phyloP scores from a whole-genome alignment of 805 yeast genomes.

The Maudiozyma saulgeensis region DNA sequence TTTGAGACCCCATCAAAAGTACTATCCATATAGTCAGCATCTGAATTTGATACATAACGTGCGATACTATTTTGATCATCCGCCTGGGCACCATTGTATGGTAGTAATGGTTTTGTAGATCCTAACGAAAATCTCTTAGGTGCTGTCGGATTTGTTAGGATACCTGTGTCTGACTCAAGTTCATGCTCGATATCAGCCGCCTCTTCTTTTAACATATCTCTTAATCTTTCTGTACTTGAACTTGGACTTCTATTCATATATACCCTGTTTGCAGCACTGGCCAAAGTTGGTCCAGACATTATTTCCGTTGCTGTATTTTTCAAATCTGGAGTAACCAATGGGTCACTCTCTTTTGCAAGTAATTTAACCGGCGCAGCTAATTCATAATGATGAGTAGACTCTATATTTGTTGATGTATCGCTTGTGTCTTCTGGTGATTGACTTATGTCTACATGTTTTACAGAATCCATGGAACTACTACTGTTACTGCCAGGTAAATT shows the following conservation, averaged over 20 bases:
- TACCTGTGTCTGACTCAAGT: neutral
- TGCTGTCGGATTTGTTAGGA: conserved; percentile 1
- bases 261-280: neutral
- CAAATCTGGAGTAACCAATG: neutral
- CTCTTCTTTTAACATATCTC: conserved; percentile 13
- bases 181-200: conserved; percentile 2
- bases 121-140: conserved; percentile 12
- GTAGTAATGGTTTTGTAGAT: conserved; percentile 17
- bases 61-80: neutral
- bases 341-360: neutral
- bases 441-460: neutral
- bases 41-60: neutral
- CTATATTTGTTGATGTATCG: neutral
- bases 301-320: neutral
- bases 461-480: neutral
- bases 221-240: conserved; percentile 7
- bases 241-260: conserved; percentile 3
- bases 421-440: neutral
- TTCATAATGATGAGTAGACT: neutral
- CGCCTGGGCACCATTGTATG: conserved; percentile 1
- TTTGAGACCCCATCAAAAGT: conserved; percentile 1
- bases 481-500: neutral
- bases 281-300: conserved; percentile 3
- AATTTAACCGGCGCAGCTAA: neutral
- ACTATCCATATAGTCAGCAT: neutral